phyloP scores from a whole-genome alignment of 2,329 filamentous ascomycete species.

The Beauveria sp. region DNA sequence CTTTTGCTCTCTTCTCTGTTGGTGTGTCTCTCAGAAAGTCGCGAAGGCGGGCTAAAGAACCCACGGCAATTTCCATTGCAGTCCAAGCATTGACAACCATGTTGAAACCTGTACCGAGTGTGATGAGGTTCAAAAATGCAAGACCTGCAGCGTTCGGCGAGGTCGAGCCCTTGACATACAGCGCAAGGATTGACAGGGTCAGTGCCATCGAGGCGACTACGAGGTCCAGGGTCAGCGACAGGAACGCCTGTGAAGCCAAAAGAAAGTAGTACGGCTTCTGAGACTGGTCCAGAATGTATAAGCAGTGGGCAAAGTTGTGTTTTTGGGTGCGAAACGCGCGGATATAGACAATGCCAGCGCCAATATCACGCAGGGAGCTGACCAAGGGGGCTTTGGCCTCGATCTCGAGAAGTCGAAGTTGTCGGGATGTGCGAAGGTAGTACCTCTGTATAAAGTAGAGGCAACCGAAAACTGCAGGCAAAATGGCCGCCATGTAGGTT shows the following conservation, averaged over 20 bases:
- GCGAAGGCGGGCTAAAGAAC: background rate
- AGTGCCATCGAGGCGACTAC: background rate
- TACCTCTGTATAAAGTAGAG: background rate
- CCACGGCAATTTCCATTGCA: background rate
- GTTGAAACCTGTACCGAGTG: background rate
- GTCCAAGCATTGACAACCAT: background rate
- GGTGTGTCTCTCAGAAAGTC: background rate
- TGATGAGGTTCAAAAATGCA: background rate
- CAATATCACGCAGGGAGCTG: background rate
- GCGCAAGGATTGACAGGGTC: background rate
- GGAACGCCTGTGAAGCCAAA: background rate
- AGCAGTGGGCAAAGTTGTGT: background rate
- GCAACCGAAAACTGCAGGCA: background rate
- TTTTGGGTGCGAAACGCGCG: background rate
- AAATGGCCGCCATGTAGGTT: background rate
- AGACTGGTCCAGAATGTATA: background rate
- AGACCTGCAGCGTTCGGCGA: background rate
- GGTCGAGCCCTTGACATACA: background rate
- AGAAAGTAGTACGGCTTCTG: conserved; percentile 3
- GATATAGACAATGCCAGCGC: background rate
- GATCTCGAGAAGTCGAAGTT: background rate
- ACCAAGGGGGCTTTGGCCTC: background rate
- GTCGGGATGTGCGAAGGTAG: background rate
- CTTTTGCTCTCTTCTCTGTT: background rate
- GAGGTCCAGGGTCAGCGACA: background rate